Evolutionary conservation across 2,329 filamentous ascomycete species (phyloP).

Genomic region (Achaetomium macrosporum): DNA sequence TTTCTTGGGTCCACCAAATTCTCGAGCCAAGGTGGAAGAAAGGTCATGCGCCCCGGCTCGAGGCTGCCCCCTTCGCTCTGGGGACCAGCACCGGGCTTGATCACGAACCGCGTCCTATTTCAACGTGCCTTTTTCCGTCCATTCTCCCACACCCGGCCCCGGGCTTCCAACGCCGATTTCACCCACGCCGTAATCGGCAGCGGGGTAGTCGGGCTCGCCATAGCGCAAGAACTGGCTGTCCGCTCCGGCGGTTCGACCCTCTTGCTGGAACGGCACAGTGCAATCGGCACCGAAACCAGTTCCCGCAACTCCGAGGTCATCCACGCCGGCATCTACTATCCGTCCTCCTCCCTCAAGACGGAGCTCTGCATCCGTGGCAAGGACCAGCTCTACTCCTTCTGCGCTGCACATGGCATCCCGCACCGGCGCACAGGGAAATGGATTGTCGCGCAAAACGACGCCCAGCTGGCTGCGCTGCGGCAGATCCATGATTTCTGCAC

Average conservation of each 20-base stretch:
- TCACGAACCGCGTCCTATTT: background rate
- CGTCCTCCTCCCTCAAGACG: constrained; percentile 69
- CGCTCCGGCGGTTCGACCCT: constrained; percentile 55
- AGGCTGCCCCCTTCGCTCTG: background rate
- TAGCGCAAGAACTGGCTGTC: constrained; percentile 67
- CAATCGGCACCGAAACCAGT: constrained; percentile 77
- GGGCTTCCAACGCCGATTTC: constrained; percentile 14
- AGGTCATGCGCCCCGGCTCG: background rate
- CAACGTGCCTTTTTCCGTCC: background rate
- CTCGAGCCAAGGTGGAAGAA: too few relatives aligned
- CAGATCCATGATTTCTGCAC: constrained; percentile 43
- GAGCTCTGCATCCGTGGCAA: constrained; percentile 73
- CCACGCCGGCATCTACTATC: constrained; percentile 92
- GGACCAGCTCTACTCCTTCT: constrained; percentile 72
- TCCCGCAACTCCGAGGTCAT: constrained; percentile 94
- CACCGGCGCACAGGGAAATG: constrained; percentile 80
- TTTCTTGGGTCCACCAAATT: too few relatives aligned
- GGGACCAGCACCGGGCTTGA: background rate
- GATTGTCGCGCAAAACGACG: constrained; percentile 80
- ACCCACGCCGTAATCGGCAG: constrained; percentile 45
- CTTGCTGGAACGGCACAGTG: constrained; percentile 71
- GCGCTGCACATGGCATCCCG: constrained; percentile 59
- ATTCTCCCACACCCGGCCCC: constrained; percentile 12
- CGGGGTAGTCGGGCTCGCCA: constrained; percentile 70
- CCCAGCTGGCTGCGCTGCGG: constrained; percentile 60